Conservation (phyloP, 371 early-diverging fungal species). For the Mortierella sp. region DNA sequence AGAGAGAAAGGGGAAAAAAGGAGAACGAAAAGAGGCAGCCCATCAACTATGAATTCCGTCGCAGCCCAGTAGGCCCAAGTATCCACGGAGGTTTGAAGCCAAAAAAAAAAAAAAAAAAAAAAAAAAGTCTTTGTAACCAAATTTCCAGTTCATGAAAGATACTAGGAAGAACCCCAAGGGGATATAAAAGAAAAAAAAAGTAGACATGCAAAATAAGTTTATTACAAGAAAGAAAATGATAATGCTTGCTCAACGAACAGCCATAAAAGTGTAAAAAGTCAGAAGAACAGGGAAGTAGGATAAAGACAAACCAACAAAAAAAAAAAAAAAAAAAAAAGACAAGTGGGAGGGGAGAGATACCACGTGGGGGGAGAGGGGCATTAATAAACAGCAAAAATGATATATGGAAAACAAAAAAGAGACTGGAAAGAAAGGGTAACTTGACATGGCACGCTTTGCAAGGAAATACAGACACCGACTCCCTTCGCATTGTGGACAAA, state of each 20-base stretch:
- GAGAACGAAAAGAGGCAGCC: neutral
- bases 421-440: neutral
- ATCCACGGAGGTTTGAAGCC: too few species aligned
- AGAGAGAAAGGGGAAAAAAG: neutral
- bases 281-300: neutral
- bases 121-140: neutral
- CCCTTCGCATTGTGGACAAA: neutral
- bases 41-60: neutral
- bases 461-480: neutral
- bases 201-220: neutral
- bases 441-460: neutral
- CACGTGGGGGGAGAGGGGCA: neutral
- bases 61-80: neutral
- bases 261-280: neutral
- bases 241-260: neutral
- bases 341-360: too few species aligned
- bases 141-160: neutral
- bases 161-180: too few species aligned
- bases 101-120: too few species aligned
- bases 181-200: too few species aligned
- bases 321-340: neutral
- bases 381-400: neutral
- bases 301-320: neutral
- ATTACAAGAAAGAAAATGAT: neutral
- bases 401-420: neutral